Percentiles rank a stretch among this genome's conserved stretches.
These are phyloP conservation scores for Dysphania ambrosioides DNA, from an alignment of 148 eudicot species.

Conservation along the genomic window DNA sequence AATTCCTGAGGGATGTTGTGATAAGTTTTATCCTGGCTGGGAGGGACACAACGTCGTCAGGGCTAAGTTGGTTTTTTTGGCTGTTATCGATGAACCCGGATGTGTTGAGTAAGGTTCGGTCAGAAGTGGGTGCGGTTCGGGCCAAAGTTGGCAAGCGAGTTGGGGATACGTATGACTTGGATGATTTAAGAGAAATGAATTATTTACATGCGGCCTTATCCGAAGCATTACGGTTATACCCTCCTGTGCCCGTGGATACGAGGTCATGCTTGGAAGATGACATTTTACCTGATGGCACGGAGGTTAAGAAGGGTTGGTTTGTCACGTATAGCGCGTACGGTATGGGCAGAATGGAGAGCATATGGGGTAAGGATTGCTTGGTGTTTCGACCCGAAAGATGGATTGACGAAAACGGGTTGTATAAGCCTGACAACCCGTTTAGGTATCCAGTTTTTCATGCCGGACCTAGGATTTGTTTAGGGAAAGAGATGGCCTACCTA, in stretches of 20 bases:
- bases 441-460: conserved; percentile 35
- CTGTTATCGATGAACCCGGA: conserved; percentile 34
- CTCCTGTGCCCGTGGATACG: conserved; percentile 63
- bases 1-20: conserved; percentile 58
- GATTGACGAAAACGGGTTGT: conserved; percentile 45
- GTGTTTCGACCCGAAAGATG: conserved; percentile 67
- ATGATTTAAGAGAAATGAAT: conserved; percentile 51
- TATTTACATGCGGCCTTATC: conserved; percentile 62
- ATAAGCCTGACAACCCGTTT: conserved; percentile 48
- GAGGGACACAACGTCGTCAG: conserved; percentile 58
- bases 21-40: conserved; percentile 68
- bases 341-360: conserved; percentile 71
- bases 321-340: conserved; percentile 42
- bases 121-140: conserved; percentile 36
- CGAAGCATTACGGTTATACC: conserved; percentile 57
- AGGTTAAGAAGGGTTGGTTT: conserved; percentile 46
- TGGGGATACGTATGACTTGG: conserved; percentile 33
- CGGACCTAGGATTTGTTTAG: conserved; percentile 38
- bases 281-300: conserved; percentile 51
- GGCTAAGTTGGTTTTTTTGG: conserved; percentile 71
- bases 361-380: conserved; percentile 68
- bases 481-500: conserved; percentile 37
- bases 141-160: conserved; percentile 22
- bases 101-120: conserved; percentile 35
- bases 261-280: conserved; percentile 41